These are phyloP conservation scores for Fraxinus dipetala DNA, from an alignment of 305 asterid genomes.

Conservation along the genomic window DNA sequence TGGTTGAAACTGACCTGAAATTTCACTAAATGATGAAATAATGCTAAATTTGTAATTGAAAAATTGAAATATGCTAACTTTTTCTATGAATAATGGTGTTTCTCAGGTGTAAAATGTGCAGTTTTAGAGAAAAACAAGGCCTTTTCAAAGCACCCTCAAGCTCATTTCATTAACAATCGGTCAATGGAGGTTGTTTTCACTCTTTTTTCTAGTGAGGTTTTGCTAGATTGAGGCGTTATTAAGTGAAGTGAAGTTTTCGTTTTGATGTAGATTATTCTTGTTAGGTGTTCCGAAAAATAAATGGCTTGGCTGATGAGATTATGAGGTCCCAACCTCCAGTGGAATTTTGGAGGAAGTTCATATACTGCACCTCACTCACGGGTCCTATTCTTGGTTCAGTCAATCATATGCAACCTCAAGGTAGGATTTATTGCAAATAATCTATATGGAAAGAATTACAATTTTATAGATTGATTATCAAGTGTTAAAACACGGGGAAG, in stretches of 20 bases:
- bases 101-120: conserved; percentile 69
- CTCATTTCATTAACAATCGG: conserved; percentile 88
- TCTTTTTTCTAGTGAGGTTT: neutral
- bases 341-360: conserved; percentile 89
- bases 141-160: conserved; percentile 87
- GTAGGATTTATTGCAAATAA: conserved; percentile 29
- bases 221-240: conserved; percentile 14
- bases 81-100: conserved; percentile 9
- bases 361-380: conserved; percentile 79
- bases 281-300: conserved; percentile 75
- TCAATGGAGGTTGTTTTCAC: conserved; percentile 78
- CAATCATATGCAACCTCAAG: conserved; percentile 85
- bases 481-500: neutral
- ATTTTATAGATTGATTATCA: neutral
- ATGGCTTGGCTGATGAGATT: conserved; percentile 81
- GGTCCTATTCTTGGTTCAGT: conserved; percentile 81
- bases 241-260: conserved; percentile 23
- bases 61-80: neutral
- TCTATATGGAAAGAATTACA: neutral
- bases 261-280: conserved; percentile 39
- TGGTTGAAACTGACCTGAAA: neutral
- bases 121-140: conserved; percentile 65
- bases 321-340: conserved; percentile 77
- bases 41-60: neutral
- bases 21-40: neutral